Conservation (phyloP, 257 asterid species). For the Jacaranda copaia region DNA sequence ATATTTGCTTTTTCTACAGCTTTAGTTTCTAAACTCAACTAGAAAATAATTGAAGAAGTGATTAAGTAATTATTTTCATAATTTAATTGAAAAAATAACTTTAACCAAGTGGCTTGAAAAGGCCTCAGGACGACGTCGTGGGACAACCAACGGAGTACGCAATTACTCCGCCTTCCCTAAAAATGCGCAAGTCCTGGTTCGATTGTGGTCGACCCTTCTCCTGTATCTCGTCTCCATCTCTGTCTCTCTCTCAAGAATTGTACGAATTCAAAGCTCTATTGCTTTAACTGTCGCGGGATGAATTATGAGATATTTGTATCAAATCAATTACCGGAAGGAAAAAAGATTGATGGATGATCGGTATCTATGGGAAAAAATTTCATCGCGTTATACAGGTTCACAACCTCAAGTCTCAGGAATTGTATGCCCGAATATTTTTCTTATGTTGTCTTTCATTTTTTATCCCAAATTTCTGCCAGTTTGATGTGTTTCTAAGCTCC, state of each 20-base stretch:
- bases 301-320: not conserved
- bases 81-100: no score
- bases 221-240: not conserved
- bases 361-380: not conserved
- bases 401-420: not conserved
- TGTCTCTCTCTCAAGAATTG: slow-evolving; percentile 19
- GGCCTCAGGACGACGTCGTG: not conserved
- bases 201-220: not conserved
- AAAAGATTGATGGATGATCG: not conserved
- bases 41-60: not conserved
- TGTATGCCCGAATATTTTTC: slow-evolving; percentile 2
- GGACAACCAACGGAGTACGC: not conserved
- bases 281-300: not conserved
- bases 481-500: not conserved
- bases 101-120: not conserved
- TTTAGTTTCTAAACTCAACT: no score
- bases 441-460: not conserved
- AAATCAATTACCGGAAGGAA: slow-evolving; percentile 2
- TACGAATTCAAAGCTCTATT: not conserved
- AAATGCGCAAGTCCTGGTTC: not conserved
- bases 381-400: slow-evolving; percentile 18
- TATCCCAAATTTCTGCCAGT: not conserved
- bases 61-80: no score
- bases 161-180: not conserved
- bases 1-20: not conserved